Evolutionary conservation across 202 grass and related monocot species (phyloP).

Genomic region (Carex arenaria): DNA sequence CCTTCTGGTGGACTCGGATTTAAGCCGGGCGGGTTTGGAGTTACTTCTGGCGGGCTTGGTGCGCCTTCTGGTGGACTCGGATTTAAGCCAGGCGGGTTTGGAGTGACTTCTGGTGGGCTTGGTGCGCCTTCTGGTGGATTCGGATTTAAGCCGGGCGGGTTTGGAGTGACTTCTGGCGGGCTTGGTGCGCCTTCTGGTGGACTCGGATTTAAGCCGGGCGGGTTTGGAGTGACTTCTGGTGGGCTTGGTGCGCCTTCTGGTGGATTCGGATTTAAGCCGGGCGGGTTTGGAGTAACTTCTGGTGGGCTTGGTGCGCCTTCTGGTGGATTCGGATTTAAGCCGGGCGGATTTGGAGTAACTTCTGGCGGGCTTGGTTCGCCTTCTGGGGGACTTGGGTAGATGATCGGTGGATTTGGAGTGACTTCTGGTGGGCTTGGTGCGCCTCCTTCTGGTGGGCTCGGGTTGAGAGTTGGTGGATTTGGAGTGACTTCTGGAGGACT

Average conservation of each 20-base stretch:
- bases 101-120: background rate
- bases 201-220: background rate
- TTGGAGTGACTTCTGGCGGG: conserved; percentile 31
- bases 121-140: conserved; percentile 30
- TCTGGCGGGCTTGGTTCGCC: conserved; percentile 20
- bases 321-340: conserved; percentile 9
- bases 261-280: conserved; percentile 11
- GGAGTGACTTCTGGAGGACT: conserved; percentile 31
- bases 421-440: conserved; percentile 21
- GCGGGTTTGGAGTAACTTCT: background rate
- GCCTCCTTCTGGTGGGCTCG: conserved; percentile 27
- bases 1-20: conserved; percentile 8
- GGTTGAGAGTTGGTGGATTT: conserved; percentile 10
- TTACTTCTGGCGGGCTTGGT: conserved; percentile 21
- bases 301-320: conserved; percentile 23
- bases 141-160: conserved; percentile 26
- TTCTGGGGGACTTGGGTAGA: conserved; percentile 4
- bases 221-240: conserved; percentile 6
- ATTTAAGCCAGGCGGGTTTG: conserved; percentile 17
- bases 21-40: conserved; percentile 11
- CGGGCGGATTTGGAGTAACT: conserved; percentile 8
- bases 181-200: conserved; percentile 17
- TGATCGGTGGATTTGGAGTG: background rate
- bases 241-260: conserved; percentile 18
- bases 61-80: conserved; percentile 33